phyloP scores from a whole-genome alignment of 495 filamentous ascomycete species.

The Thermothielavioides terrestris region DNA sequence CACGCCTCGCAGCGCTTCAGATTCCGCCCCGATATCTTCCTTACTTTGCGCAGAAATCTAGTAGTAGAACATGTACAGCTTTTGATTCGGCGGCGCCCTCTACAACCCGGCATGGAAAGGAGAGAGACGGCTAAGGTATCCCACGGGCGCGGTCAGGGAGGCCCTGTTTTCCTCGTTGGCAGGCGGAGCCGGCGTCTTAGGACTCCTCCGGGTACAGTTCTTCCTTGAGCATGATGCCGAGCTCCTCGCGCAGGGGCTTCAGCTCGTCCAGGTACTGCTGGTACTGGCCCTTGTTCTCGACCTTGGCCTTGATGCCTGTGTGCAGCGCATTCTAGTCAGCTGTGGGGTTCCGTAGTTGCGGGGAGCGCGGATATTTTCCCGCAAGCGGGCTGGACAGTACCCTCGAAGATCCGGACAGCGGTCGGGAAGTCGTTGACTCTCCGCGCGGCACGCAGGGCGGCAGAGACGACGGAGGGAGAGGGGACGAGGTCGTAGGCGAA shows the following conservation, averaged over 20 bases:
- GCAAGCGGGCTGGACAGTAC: constrained; percentile 37
- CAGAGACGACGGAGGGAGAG: constrained; percentile 81
- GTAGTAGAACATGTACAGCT: constrained; percentile 7
- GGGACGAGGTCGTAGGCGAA: constrained; percentile 99
- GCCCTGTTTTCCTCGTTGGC: neutral
- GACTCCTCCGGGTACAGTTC: constrained; percentile 77
- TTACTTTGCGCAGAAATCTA: constrained; percentile 1
- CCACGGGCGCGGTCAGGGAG: neutral
- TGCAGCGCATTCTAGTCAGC: neutral
- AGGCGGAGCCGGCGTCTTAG: constrained; percentile 19
- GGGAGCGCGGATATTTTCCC: constrained; percentile 1
- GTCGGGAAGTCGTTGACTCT: constrained; percentile 98
- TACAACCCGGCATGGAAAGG: neutral
- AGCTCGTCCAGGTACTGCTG: constrained; percentile 94
- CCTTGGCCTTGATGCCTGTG: constrained; percentile 95
- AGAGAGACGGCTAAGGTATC: neutral
- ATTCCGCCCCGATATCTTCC: neutral
- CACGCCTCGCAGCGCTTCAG: too few relatives aligned
- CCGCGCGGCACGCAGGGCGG: constrained; percentile 83
- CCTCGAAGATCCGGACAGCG: constrained; percentile 95
- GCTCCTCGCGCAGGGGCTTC: constrained; percentile 82
- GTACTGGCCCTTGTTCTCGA: constrained; percentile 96
- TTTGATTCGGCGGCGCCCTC: neutral
- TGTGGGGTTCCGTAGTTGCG: neutral
- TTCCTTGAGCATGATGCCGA: constrained; percentile 87